Percentiles rank a stretch among this genome's conserved stretches.
These are phyloP conservation scores for Penicillium italicum DNA, from an alignment of 2,329 filamentous ascomycete genomes.

Conservation along the genomic window DNA sequence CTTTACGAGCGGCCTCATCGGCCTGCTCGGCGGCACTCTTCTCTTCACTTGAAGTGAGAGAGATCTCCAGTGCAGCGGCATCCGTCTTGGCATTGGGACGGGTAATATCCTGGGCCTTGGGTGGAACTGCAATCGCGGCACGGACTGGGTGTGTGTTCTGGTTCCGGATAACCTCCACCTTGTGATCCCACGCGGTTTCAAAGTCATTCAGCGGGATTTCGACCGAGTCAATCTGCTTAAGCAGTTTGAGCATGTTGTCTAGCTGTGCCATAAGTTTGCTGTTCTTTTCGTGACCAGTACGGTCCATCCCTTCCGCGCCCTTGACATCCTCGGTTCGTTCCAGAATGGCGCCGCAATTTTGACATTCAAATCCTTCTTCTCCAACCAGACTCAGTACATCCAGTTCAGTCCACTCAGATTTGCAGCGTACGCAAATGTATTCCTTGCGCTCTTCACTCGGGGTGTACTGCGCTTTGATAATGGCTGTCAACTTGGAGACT, in stretches of 20 bases:
- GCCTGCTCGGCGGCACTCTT: constrained; percentile 49
- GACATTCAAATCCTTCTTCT: constrained; percentile 71
- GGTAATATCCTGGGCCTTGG: constrained; percentile 38
- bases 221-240: constrained; percentile 48
- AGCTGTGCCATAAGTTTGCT: constrained; percentile 49
- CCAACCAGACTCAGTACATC: constrained; percentile 77
- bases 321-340: constrained; percentile 46
- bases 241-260: constrained; percentile 45
- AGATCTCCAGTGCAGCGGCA: constrained; percentile 46
- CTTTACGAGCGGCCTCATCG: constrained; percentile 47
- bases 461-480: constrained; percentile 78
- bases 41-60: constrained; percentile 48
- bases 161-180: constrained; percentile 45
- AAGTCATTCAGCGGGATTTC: constrained; percentile 50
- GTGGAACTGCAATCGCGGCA: constrained; percentile 41
- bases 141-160: constrained; percentile 41
- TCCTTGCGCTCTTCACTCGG: constrained; percentile 86
- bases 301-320: constrained; percentile 41
- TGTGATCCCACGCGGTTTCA: constrained; percentile 48
- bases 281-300: constrained; percentile 50
- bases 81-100: constrained; percentile 45
- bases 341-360: constrained; percentile 61
- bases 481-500: constrained; percentile 81
- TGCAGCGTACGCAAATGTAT: constrained; percentile 77
- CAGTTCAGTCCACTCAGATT: constrained; percentile 81